These are phyloP conservation scores for Thermomyces lanuginosus DNA, from an alignment of 2,329 filamentous ascomycete species.

Conservation along the genomic window DNA sequence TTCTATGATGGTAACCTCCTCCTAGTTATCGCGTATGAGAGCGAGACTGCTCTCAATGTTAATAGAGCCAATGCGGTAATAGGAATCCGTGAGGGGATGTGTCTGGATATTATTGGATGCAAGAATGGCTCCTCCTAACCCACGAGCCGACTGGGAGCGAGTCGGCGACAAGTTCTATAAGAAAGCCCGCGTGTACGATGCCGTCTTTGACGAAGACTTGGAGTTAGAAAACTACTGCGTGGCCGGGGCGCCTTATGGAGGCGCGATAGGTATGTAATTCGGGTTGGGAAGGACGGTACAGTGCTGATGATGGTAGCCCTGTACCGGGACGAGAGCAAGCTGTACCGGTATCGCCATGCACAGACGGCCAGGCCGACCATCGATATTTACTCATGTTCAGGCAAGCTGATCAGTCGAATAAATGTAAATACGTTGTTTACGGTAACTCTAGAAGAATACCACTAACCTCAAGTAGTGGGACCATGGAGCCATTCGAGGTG, in stretches of 20 bases:
- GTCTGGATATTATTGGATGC: constrained; percentile 1
- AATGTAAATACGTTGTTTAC: constrained; percentile 29
- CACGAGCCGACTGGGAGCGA: constrained; percentile 85
- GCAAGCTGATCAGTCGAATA: constrained; percentile 70
- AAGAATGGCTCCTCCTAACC: constrained; percentile 33
- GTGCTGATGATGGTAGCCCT: constrained; percentile 43
- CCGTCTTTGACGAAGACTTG: constrained; percentile 79
- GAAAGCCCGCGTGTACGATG: constrained; percentile 83
- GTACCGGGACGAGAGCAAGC: constrained; percentile 73
- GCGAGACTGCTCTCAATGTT: too few species aligned
- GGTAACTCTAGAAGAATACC: constrained; percentile 4
- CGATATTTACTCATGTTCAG: constrained; percentile 85
- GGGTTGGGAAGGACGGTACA: constrained; percentile 1
- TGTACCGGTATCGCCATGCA: constrained; percentile 59
- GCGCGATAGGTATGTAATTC: constrained; percentile 60
- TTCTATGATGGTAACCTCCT: too few species aligned
- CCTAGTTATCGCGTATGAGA: too few species aligned
- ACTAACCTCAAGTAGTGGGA: constrained; percentile 50
- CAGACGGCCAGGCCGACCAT: constrained; percentile 65
- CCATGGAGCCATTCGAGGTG: constrained; percentile 65
- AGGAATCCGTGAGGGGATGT: constrained; percentile 1
- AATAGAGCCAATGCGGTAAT: not conserved
- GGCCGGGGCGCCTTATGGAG: constrained; percentile 79
- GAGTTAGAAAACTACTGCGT: constrained; percentile 92
- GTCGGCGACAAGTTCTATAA: constrained; percentile 90